Conservation (phyloP, 164 flowering plant genomes). For the Nelumbo lutea region DNA sequence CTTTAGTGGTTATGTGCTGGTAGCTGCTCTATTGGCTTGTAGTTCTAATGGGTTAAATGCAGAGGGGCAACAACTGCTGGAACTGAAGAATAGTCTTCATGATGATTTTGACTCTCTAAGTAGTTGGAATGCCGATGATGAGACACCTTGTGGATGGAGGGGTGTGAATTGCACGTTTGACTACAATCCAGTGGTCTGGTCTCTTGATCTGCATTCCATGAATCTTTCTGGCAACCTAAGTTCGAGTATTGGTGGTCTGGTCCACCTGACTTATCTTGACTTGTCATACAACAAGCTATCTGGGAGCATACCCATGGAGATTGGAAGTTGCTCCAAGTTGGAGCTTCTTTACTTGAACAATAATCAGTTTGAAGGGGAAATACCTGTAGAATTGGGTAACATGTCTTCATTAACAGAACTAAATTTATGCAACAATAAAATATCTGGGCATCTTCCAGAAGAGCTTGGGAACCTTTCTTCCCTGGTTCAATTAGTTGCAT, state of each 20-base stretch:
- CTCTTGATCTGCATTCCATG: background rate
- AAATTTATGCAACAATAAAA: constrained; percentile 51
- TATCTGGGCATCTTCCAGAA: constrained; percentile 58
- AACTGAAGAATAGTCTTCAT: constrained; percentile 15
- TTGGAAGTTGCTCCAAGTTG: background rate
- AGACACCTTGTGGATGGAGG: constrained; percentile 19
- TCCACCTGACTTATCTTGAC: background rate
- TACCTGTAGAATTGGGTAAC: background rate
- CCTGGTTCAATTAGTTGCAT: constrained; percentile 54
- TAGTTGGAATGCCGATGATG: constrained; percentile 16
- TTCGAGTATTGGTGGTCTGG: background rate
- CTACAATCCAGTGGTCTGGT: background rate
- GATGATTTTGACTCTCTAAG: constrained; percentile 16
- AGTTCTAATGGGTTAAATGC: constrained; percentile 7
- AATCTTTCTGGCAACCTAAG: background rate
- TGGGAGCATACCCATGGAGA: constrained; percentile 1
- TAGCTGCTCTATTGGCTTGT: background rate
- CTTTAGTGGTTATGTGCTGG: background rate
- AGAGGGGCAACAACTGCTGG: constrained; percentile 18
- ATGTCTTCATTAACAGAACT: constrained; percentile 23
- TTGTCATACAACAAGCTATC: background rate
- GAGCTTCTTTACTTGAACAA: background rate
- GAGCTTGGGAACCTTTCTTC: constrained; percentile 51
- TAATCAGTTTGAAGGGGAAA: background rate
- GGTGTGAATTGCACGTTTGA: constrained; percentile 14